Percentiles rank a stretch among this genome's conserved stretches.
These are phyloP conservation scores for Saraca asoca DNA, from an alignment of 331 rosid species.

Conservation along the genomic window DNA sequence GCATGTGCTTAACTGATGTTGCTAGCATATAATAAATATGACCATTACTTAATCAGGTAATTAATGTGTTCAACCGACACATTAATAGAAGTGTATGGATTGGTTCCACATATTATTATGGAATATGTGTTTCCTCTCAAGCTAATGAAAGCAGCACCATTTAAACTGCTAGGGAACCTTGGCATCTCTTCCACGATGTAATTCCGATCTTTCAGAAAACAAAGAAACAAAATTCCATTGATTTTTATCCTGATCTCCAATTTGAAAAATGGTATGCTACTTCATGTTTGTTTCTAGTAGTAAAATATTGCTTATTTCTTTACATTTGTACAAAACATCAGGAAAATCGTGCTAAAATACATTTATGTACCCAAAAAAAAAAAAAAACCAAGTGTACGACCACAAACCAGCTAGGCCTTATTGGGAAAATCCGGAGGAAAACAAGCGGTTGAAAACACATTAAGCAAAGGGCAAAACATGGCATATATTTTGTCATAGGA, in stretches of 20 bases:
- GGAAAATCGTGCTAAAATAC: no score
- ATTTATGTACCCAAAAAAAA: background rate
- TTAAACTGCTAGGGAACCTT: background rate
- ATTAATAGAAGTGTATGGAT: slow-evolving; percentile 12
- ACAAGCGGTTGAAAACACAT: background rate
- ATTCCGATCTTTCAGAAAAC: background rate
- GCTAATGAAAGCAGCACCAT: background rate
- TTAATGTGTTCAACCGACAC: background rate
- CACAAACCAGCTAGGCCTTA: slow-evolving; percentile 15
- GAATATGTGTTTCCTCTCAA: slow-evolving; percentile 7
- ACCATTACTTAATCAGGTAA: background rate
- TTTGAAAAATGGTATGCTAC: no score
- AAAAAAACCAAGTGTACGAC: background rate
- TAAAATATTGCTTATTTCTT: no score
- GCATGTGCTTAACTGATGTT: slow-evolving; percentile 8
- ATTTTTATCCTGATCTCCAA: no score
- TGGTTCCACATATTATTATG: slow-evolving; percentile 16
- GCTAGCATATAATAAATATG: background rate
- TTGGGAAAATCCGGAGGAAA: background rate
- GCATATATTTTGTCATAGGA: background rate
- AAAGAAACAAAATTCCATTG: no score
- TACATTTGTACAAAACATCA: no score
- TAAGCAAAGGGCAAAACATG: background rate
- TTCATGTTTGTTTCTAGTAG: no score
- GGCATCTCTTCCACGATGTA: slow-evolving; percentile 8